A percentile compares a stretch with the other conserved stretches of the same genome.
These are phyloP conservation scores for Eimeria praecox DNA, from an alignment of 169 alveolate species.

Conservation along the genomic window DNA sequence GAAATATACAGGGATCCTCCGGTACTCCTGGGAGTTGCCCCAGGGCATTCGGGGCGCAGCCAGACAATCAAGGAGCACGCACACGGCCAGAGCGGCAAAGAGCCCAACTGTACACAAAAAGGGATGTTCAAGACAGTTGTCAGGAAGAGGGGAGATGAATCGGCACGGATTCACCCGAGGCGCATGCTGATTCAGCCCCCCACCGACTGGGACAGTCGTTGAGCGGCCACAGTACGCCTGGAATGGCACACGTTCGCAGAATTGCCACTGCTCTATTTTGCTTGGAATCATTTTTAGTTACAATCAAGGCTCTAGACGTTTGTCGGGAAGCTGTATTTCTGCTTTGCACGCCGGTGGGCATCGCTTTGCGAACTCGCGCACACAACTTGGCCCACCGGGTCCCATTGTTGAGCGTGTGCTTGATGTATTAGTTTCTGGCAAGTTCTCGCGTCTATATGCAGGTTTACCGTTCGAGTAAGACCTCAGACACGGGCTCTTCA, in stretches of 20 bases:
- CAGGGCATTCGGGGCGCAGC: slow-evolving; percentile 35
- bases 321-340: neutral
- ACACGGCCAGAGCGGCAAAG: slow-evolving; percentile 49
- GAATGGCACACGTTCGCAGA: slow-evolving; percentile 8
- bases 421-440: neutral
- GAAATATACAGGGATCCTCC: neutral
- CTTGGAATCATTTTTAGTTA: neutral
- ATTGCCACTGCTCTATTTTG: neutral
- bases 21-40: slow-evolving; percentile 40
- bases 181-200: slow-evolving; percentile 77
- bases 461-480: neutral
- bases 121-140: slow-evolving; percentile 21
- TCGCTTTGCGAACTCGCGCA: neutral
- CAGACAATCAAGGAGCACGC: slow-evolving; percentile 37
- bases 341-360: neutral
- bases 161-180: slow-evolving; percentile 19
- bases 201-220: slow-evolving; percentile 57
- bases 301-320: neutral
- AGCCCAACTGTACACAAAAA: slow-evolving; percentile 9
- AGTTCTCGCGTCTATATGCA: neutral
- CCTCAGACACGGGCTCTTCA: neutral
- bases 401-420: neutral
- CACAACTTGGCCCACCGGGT: neutral
- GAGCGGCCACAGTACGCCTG: neutral
- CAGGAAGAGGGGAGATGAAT: slow-evolving; percentile 41